These are phyloP conservation scores for Populus trichocarpa DNA, from an alignment of 441 rosid species.

Conservation along the genomic window DNA sequence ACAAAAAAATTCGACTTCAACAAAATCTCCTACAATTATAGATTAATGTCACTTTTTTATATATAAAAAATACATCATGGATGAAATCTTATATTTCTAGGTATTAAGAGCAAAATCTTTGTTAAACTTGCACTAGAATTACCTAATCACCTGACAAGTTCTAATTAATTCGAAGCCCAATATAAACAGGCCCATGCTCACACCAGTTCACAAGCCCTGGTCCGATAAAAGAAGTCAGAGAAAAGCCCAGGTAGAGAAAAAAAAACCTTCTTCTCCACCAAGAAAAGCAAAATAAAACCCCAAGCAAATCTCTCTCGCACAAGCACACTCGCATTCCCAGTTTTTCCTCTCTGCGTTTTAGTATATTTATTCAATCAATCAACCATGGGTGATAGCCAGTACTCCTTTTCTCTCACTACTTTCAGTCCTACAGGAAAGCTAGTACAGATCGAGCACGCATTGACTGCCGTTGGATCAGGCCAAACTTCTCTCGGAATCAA, in stretches of 20 bases:
- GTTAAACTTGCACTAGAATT: too few relatives aligned
- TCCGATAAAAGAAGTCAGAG: not conserved
- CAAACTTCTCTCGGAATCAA: slow-evolving; percentile 96
- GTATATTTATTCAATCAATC: not conserved
- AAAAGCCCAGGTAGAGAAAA: not conserved
- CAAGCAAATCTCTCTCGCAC: not conserved
- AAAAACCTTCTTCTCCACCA: slow-evolving; percentile 2
- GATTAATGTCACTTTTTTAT: too few relatives aligned
- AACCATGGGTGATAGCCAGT: slow-evolving; percentile 75
- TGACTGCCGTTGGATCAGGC: slow-evolving; percentile 97
- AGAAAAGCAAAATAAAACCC: not conserved
- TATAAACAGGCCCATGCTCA: not conserved
- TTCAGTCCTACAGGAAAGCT: slow-evolving; percentile 99
- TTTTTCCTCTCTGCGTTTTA: not conserved
- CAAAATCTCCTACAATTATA: too few relatives aligned
- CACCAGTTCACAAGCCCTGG: not conserved
- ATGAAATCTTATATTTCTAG: too few relatives aligned
- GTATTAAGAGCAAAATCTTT: too few relatives aligned
- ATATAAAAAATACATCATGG: too few relatives aligned
- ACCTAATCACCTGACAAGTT: too few relatives aligned
- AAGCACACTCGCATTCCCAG: not conserved
- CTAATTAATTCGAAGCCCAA: not conserved
- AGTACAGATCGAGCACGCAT: slow-evolving; percentile 98
- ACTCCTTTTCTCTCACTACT: slow-evolving; percentile 72
- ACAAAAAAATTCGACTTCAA: too few relatives aligned